phyloP scores from a whole-genome alignment of 2,329 filamentous ascomycete genomes.

The Apiospora marii region DNA sequence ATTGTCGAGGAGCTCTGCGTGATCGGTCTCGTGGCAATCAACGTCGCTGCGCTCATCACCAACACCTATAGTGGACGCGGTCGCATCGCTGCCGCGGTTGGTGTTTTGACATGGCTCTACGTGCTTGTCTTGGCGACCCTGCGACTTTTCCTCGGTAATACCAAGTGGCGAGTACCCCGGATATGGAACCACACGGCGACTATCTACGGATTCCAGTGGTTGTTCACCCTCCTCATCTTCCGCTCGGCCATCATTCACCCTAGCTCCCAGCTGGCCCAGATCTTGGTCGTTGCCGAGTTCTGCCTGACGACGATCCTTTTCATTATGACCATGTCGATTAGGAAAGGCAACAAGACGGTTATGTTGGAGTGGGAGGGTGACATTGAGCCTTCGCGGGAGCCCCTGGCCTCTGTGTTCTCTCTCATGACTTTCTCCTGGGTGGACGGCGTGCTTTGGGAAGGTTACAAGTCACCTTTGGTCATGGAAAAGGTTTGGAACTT shows the following conservation, averaged over 20 bases:
- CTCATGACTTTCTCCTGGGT: conserved; percentile 90
- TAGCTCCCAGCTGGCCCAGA: conserved; percentile 66
- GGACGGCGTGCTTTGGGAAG: conserved; percentile 86
- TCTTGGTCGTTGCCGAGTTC: conserved; percentile 78
- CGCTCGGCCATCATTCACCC: conserved; percentile 86
- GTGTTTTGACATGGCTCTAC: conserved; percentile 82
- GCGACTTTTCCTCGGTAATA: conserved; percentile 72
- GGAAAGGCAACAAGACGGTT: conserved; percentile 91
- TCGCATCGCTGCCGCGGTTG: conserved; percentile 67
- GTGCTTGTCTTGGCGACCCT: conserved; percentile 76
- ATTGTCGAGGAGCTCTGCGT: conserved; percentile 79
- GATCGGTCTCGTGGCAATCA: conserved; percentile 73
- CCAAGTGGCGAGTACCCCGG: conserved; percentile 71
- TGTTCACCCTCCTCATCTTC: conserved; percentile 78
- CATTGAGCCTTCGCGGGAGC: conserved; percentile 86
- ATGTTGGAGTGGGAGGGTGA: conserved; percentile 88
- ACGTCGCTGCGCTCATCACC: conserved; percentile 69
- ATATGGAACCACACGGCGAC: conserved; percentile 93
- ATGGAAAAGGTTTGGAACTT: conserved; percentile 93
- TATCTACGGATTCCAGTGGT: conserved; percentile 85
- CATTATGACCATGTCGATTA: conserved; percentile 78
- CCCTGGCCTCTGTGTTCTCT: conserved; percentile 87
- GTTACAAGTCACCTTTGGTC: conserved; percentile 85
- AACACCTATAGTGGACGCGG: conserved; percentile 66
- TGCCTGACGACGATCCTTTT: conserved; percentile 77